phyloP scores from a whole-genome alignment of 2,329 filamentous ascomycete species.

The Paraconiothyrium brasiliense region DNA sequence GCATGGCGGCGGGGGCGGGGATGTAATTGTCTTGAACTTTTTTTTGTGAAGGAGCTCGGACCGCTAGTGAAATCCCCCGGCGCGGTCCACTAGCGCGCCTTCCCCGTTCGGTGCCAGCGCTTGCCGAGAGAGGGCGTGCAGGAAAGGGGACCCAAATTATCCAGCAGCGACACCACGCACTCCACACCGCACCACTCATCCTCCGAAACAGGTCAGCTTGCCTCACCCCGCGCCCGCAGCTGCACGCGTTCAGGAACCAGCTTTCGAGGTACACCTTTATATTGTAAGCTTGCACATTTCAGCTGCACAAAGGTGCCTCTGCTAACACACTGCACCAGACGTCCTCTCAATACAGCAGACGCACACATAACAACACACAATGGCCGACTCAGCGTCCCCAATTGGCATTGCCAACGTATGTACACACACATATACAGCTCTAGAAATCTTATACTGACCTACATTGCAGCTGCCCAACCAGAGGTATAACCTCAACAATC shows the following conservation, averaged over 20 bases:
- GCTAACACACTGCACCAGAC: conserved; percentile 35
- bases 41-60: conserved; percentile 43
- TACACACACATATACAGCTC: conserved; percentile 33
- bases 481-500: conserved; percentile 59
- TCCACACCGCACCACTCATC: conserved; percentile 23
- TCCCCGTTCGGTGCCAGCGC: conserved; percentile 49
- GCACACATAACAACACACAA: conserved; percentile 49
- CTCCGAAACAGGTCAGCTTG: conserved; percentile 15
- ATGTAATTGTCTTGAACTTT: conserved; percentile 44
- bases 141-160: conserved; percentile 54
- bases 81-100: conserved; percentile 39
- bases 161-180: conserved; percentile 39
- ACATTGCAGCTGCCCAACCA: conserved; percentile 70
- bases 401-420: conserved; percentile 80
- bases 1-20: conserved; percentile 29
- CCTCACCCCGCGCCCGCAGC: conserved; percentile 17
- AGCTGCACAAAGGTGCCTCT: conserved; percentile 9
- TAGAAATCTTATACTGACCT: conserved; percentile 43
- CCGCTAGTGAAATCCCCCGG: conserved; percentile 23
- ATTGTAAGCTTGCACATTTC: background rate
- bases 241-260: conserved; percentile 11
- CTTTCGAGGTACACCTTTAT: background rate
- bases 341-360: conserved; percentile 24
- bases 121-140: conserved; percentile 48
- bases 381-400: conserved; percentile 72